A percentile compares a stretch with the other conserved stretches of the same genome.
These are phyloP conservation scores for Parachlorella kessleri DNA, from an alignment of 139 green algal species.

Conservation along the genomic window DNA sequence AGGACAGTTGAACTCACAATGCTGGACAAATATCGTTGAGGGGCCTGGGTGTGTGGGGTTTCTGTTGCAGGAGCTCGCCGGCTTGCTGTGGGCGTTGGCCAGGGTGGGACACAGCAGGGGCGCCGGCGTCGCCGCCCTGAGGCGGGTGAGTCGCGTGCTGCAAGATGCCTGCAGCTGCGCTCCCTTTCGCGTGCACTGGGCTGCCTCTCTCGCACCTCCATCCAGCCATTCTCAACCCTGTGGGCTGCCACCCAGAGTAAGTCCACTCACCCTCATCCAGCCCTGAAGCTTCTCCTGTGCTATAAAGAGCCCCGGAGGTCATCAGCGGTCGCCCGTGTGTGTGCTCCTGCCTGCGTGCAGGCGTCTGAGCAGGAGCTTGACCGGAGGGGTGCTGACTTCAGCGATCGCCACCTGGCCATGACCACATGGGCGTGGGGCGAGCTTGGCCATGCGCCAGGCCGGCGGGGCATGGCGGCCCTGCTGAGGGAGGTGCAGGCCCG, in stretches of 20 bases:
- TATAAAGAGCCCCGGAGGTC: too few species aligned
- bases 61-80: constrained; percentile 19
- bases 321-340: too few species aligned
- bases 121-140: neutral
- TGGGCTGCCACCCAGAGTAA: too few species aligned
- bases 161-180: neutral
- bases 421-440: constrained; percentile 7
- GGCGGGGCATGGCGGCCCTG: neutral
- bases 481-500: neutral
- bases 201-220: too few species aligned
- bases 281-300: too few species aligned
- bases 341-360: neutral
- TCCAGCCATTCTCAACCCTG: too few species aligned
- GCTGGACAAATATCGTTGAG: too few species aligned
- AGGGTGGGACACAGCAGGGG: neutral
- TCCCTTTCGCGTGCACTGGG: neutral
- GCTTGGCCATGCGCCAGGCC: constrained; percentile 2
- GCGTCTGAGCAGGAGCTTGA: constrained; percentile 14
- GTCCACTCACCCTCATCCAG: too few species aligned
- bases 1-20: neutral
- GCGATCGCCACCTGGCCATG: constrained; percentile 15
- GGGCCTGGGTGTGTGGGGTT: too few species aligned
- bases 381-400: neutral
- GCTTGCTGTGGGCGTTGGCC: constrained; percentile 36
- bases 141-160: constrained; percentile 2